phyloP scores from a whole-genome alignment of 176 grass and related monocot species.

The Musa schizocarpa region DNA sequence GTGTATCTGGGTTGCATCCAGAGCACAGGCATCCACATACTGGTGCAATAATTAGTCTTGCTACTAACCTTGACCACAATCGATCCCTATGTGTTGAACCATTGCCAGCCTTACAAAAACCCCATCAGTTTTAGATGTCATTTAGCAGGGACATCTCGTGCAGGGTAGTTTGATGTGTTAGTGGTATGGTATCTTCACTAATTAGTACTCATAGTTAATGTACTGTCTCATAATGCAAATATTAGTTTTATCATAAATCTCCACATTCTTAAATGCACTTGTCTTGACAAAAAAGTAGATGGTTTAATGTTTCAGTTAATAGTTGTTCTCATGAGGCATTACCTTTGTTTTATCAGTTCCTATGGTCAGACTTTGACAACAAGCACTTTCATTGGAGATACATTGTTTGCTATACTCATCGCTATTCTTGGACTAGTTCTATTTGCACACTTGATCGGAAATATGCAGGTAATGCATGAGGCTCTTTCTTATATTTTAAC shows the following conservation, averaged over 20 bases:
- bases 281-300: background rate
- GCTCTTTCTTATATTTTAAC: background rate
- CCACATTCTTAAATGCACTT: background rate
- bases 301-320: background rate
- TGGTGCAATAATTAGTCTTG: too few species aligned
- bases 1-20: too few species aligned
- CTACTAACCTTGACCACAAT: too few species aligned
- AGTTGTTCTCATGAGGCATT: background rate
- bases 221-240: too few species aligned
- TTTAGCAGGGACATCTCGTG: too few species aligned
- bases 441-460: conserved; percentile 16
- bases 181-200: too few species aligned
- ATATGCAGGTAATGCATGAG: conserved; percentile 5
- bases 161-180: too few species aligned
- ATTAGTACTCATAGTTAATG: too few species aligned
- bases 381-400: conserved; percentile 13
- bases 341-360: conserved; percentile 1
- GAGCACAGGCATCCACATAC: too few species aligned
- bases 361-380: conserved; percentile 9
- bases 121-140: too few species aligned
- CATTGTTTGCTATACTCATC: conserved; percentile 15
- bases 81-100: too few species aligned
- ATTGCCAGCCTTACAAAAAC: too few species aligned
- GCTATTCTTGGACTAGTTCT: conserved; percentile 15
- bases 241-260: background rate